Conservation (phyloP, 306 rosid genomes). For the Quercus gilva region DNA sequence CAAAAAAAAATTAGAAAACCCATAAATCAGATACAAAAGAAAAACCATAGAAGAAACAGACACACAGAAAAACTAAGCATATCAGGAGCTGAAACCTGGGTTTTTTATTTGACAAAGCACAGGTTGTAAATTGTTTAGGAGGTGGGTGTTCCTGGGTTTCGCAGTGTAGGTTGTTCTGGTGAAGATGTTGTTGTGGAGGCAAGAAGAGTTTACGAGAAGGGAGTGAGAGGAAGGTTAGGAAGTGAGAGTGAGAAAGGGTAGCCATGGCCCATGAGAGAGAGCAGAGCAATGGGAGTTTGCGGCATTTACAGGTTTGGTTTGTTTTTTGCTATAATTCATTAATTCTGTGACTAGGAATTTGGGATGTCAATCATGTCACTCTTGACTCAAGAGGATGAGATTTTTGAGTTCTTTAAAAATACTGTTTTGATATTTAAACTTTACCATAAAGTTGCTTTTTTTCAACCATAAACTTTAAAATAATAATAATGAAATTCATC, state of each 20-base stretch:
- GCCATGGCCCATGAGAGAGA: conserved; percentile 49
- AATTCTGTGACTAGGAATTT: not conserved
- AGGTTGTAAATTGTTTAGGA: conserved; percentile 16
- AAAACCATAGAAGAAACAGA: not conserved
- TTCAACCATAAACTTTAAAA: too few species aligned
- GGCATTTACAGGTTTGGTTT: not conserved
- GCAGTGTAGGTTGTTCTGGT: not conserved
- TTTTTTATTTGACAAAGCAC: conserved; percentile 35
- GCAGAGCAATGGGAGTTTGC: not conserved
- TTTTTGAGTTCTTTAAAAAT: too few species aligned
- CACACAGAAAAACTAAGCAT: not conserved
- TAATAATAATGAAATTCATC: too few species aligned
- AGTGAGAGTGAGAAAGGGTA: conserved; percentile 29
- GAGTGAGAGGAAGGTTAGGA: conserved; percentile 15
- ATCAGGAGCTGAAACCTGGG: conserved; percentile 30
- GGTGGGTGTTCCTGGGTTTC: conserved; percentile 13
- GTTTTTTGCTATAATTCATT: not conserved
- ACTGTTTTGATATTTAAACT: not conserved
- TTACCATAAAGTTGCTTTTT: too few species aligned
- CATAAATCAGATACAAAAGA: not conserved
- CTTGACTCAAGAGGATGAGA: too few species aligned
- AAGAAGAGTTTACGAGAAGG: conserved; percentile 30
- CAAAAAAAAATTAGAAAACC: not conserved
- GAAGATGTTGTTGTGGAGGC: conserved; percentile 24
- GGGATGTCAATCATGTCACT: not conserved